Evolutionary conservation across 2,329 filamentous ascomycete species (phyloP), one percentile per base, ranked within the genome.

Genomic region (Xylariaceae sp.): DNA sequence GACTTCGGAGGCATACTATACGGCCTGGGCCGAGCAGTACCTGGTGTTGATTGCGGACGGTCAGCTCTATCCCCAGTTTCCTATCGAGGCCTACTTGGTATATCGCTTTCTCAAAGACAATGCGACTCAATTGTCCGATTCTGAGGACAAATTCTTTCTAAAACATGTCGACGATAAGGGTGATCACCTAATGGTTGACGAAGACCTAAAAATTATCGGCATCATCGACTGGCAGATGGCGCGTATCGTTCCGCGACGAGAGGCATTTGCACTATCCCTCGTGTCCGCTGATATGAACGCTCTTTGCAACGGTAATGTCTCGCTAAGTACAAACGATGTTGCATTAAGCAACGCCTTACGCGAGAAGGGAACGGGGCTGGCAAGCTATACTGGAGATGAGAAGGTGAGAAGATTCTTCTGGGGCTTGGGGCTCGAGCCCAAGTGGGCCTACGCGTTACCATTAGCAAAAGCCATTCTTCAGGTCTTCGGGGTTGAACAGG

Each of bases 151-250:
- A n/a, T 59, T 46, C 61, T 77, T 71, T 47, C 58, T 78, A n/a
- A 75, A 74, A 41, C 74, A 77, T 63, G 67, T 70, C 31, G 73
- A 78, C 55, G 74, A 77, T 49, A 77, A 77, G 59, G 74, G 73
- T 1, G 74, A 77, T 49, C 74, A 76, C 33, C 64, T 77, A 3
- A 65, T 78, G 5, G 47, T 56, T 14, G 69, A 77, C 50, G 60
- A 73, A 14, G 57, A 73, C 7, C 73, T 65, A 40, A 73, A 73
- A 36, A 72, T 76, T 29, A 75, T 71, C 12, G 73, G 69, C 8
- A 72, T 77, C 44, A 69, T 77, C 31, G 74, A 77, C 60, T 77
- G 74, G 74, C 68, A 75, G 58, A 73, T 67, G 67, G 69, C 72
- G 12, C 57, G 69, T 44, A 67, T 70, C 6, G 67, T 59, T 24